Evolutionary conservation across 306 rosid species (phyloP), one percentile per base, ranked within the genome.

Genomic region (Luffa aegyptiaca): DNA sequence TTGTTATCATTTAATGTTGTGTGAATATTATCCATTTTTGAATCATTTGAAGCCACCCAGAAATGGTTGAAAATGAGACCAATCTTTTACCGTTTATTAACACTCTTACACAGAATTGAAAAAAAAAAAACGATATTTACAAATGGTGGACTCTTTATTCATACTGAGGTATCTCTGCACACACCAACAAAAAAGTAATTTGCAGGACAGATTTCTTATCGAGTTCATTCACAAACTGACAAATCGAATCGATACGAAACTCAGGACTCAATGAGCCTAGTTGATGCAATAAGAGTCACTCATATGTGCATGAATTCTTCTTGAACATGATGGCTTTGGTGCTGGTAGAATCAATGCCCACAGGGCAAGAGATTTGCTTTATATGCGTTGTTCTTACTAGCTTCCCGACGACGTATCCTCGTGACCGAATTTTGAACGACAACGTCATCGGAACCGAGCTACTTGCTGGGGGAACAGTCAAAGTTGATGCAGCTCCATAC

Each of bases 371-470:
- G 79, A 96, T 88, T 83, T 78, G 77, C 85, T 79, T 90, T 45
- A 81, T 81, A 80, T 86, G 96, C 79, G 79, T 93, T 16, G 96
- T 84, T 87, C 85, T 91, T n/a, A 96, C 97, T 33, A 93, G 83
- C 75, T 90, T 89, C 9, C 99, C 98, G 1, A 96, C 98, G 52
- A 96, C 98, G 80, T 88, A 78, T 8, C 92, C 99, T 61, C 89
- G 80, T 20, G 98, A 87, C 45, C 84, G 80, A 74, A 96, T 84
- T 76, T 90, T 88, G 63, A 90, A 85, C 75, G 77, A 79, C 69
- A 95, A 86, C 8, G 82, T 86, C 55, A 93, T 79, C 18, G 92
- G 90, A 76, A 90, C 88, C 72, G 87, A 85, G 37, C 80, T 82
- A 33, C 87, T 89, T 11, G 76, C 87, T 76, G 83, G 85, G 37